These are phyloP conservation scores for Calonectria pteridis DNA, from an alignment of 2,329 filamentous ascomycete species.

Conservation along the genomic window DNA sequence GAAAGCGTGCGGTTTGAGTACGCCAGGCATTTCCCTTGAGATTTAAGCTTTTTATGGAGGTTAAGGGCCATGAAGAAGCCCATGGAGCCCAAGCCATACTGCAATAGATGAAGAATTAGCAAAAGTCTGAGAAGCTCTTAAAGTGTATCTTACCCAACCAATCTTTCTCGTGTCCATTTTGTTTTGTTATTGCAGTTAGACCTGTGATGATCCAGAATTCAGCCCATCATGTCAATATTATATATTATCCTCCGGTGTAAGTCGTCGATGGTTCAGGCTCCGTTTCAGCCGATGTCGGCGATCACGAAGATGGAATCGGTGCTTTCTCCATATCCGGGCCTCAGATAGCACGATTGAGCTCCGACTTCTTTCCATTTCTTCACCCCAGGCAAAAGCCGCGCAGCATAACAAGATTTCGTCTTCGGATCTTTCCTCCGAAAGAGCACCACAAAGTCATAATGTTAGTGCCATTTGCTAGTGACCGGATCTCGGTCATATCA, in stretches of 20 bases:
- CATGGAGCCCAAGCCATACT: neutral
- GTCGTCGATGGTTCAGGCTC: no score
- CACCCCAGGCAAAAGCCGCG: neutral
- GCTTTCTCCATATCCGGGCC: neutral
- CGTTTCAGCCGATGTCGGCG: neutral
- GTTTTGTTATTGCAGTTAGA: no score
- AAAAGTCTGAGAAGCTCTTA: no score
- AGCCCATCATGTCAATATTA: neutral
- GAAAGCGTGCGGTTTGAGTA: slow-evolving; percentile 2
- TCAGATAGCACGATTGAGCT: neutral
- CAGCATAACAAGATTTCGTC: neutral
- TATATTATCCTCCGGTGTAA: neutral
- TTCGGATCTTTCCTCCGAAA: neutral
- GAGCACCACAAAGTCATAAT: neutral
- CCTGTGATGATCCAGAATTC: neutral
- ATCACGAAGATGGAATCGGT: neutral
- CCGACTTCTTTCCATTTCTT: neutral
- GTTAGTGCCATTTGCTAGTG: no score
- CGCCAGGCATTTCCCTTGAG: neutral
- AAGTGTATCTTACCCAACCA: neutral
- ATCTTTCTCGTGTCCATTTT: neutral
- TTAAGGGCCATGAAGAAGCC: slow-evolving; percentile 4
- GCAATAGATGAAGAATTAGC: neutral
- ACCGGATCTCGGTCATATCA: neutral
- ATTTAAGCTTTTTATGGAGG: neutral